These are phyloP conservation scores for Uronychia binucleata DNA, from an alignment of 73 alveolate genomes.

Conservation along the genomic window DNA sequence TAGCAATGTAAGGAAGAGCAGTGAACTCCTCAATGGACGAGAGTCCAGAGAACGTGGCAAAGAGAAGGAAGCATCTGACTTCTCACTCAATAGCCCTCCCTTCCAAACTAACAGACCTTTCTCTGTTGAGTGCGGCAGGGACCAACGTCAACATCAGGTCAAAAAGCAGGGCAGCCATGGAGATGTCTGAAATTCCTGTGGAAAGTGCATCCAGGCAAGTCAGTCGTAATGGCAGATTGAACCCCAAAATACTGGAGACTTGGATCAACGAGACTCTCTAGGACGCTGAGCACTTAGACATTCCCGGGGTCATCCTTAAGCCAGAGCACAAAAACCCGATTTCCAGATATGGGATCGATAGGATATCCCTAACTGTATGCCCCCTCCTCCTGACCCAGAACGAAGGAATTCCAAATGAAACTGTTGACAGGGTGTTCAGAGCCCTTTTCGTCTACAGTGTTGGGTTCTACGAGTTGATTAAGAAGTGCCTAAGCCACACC, in stretches of 20 bases:
- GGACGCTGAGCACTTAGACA: constrained; percentile 60
- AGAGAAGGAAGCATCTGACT: not conserved
- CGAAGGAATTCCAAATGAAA: constrained; percentile 51
- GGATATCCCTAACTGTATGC: constrained; percentile 37
- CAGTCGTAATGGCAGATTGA: not conserved
- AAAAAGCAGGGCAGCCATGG: not conserved
- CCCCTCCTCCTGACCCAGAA: not conserved
- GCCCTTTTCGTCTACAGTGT: constrained; percentile 69
- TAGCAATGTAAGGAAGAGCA: not conserved
- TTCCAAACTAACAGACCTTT: not conserved
- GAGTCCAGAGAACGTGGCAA: not conserved
- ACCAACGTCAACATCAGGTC: not conserved
- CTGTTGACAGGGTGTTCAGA: constrained; percentile 56
- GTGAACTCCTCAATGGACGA: not conserved
- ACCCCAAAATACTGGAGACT: constrained; percentile 50
- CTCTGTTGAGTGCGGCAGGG: not conserved
- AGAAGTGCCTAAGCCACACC: constrained; percentile 58
- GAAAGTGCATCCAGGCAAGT: not conserved
- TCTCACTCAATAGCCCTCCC: not conserved
- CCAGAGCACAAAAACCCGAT: constrained; percentile 70
- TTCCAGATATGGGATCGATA: constrained; percentile 61
- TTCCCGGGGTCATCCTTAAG: constrained; percentile 62
- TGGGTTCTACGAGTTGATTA: constrained; percentile 66
- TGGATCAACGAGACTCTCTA: constrained; percentile 63
- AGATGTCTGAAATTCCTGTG: not conserved